These are phyloP conservation scores for Sechiopsis laciniata DNA, from an alignment of 306 rosid species.

Conservation along the genomic window DNA sequence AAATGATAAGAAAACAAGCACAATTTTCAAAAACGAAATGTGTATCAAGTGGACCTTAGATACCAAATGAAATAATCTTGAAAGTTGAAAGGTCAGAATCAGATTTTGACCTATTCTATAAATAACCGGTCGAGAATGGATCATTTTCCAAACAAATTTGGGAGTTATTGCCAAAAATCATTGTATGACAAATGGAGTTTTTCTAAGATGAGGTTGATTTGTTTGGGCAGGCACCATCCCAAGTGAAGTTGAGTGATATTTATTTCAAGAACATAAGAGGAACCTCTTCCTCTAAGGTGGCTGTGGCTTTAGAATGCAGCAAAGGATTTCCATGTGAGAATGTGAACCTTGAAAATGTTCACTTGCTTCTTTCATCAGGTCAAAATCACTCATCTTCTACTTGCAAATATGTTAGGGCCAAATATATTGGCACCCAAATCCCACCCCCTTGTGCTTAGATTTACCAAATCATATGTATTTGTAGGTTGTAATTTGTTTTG, in stretches of 20 bases:
- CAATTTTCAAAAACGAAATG: too few species aligned
- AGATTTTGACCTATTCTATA: background rate
- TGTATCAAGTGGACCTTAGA: too few species aligned
- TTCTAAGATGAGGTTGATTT: background rate
- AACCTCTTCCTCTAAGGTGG: slow-evolving; percentile 41
- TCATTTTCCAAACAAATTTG: background rate
- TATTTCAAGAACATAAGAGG: slow-evolving; percentile 47
- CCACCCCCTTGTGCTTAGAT: slow-evolving; percentile 44
- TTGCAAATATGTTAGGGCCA: slow-evolving; percentile 47
- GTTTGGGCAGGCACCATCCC: slow-evolving; percentile 34
- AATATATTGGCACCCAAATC: slow-evolving; percentile 46
- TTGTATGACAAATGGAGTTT: background rate
- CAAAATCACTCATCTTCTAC: slow-evolving; percentile 34
- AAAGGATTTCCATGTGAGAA: slow-evolving; percentile 43
- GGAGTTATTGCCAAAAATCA: background rate
- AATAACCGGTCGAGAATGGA: background rate
- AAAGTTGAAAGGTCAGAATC: background rate
- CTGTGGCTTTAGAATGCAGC: slow-evolving; percentile 43
- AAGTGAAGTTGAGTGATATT: slow-evolving; percentile 45
- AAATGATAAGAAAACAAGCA: too few species aligned
- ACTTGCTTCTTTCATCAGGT: slow-evolving; percentile 32
- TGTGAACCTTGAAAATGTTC: slow-evolving; percentile 47
- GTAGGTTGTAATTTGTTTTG: background rate
- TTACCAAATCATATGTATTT: background rate
- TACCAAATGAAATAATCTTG: background rate